Evolutionary conservation across 345 rosid genomes (phyloP).

Genomic region (Hibiscus mutabilis): DNA sequence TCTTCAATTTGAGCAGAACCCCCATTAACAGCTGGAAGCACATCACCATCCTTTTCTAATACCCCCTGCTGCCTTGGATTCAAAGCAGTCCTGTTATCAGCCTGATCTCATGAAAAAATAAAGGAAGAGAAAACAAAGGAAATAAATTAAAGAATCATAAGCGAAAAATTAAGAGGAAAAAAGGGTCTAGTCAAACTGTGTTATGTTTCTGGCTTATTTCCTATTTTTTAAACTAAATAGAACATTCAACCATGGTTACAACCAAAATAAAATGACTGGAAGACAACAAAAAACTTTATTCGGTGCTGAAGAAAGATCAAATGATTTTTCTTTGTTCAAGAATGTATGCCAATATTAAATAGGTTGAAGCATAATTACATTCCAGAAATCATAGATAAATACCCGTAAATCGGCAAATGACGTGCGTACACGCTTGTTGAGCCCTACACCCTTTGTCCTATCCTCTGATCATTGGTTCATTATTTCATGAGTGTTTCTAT

Average conservation of each 20-base stretch:
- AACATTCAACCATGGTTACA: background rate
- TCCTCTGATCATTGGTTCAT: conserved; percentile 64
- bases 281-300: background rate
- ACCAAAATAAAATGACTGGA: background rate
- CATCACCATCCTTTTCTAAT: conserved; percentile 57
- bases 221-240: background rate
- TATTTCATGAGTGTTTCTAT: conserved; percentile 49
- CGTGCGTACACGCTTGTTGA: conserved; percentile 62
- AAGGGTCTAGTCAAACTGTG: background rate
- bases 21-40: conserved; percentile 48
- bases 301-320: background rate
- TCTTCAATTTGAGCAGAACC: conserved; percentile 51
- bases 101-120: conserved; percentile 32
- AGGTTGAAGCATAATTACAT: background rate
- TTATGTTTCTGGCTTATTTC: background rate
- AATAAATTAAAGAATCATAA: background rate
- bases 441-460: conserved; percentile 61
- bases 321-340: background rate
- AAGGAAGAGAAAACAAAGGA: background rate
- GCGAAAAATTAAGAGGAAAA: background rate
- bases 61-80: conserved; percentile 47
- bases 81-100: conserved; percentile 40
- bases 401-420: conserved; percentile 70
- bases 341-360: background rate
- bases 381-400: conserved; percentile 18